These are phyloP conservation scores for Pisolithus microcarpus DNA, from an alignment of 768 basidiomycete genomes.

Conservation along the genomic window DNA sequence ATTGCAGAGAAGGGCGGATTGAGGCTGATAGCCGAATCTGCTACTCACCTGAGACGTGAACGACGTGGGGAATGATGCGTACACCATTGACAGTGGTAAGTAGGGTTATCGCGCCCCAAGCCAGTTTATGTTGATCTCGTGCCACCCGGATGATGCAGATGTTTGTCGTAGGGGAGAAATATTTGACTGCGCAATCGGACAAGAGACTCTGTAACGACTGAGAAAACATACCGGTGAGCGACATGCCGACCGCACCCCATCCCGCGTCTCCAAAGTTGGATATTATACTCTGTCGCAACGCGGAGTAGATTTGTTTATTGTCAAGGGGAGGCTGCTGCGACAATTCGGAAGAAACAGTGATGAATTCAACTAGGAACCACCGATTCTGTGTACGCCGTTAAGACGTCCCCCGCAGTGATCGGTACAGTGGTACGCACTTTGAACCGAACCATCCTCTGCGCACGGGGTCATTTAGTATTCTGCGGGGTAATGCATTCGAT, in stretches of 20 bases:
- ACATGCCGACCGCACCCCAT: conserved; percentile 74
- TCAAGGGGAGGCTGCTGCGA: conserved; percentile 31
- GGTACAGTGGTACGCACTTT: not conserved
- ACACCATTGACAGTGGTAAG: conserved; percentile 54
- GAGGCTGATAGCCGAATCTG: not conserved
- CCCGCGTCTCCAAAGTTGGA: conserved; percentile 77
- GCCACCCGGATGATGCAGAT: conserved; percentile 83
- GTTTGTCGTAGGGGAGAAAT: conserved; percentile 77
- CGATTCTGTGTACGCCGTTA: conserved; percentile 52
- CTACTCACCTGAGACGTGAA: conserved; percentile 69
- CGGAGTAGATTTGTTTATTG: conserved; percentile 59
- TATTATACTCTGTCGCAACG: conserved; percentile 63
- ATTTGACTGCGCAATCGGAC: conserved; percentile 55
- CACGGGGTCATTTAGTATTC: no score
- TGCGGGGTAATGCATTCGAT: no score
- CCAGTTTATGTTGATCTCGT: conserved; percentile 70
- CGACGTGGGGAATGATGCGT: conserved; percentile 63
- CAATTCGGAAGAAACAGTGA: conserved; percentile 33
- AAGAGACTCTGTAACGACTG: not conserved
- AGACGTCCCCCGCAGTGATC: not conserved
- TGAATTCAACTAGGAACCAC: conserved; percentile 83
- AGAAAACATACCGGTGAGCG: conserved; percentile 52
- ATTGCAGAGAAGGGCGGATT: not conserved
- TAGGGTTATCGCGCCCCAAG: conserved; percentile 74
- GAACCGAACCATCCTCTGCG: not conserved